phyloP scores from a whole-genome alignment of 2,329 filamentous ascomycete genomes.

The Dothistroma pini region DNA sequence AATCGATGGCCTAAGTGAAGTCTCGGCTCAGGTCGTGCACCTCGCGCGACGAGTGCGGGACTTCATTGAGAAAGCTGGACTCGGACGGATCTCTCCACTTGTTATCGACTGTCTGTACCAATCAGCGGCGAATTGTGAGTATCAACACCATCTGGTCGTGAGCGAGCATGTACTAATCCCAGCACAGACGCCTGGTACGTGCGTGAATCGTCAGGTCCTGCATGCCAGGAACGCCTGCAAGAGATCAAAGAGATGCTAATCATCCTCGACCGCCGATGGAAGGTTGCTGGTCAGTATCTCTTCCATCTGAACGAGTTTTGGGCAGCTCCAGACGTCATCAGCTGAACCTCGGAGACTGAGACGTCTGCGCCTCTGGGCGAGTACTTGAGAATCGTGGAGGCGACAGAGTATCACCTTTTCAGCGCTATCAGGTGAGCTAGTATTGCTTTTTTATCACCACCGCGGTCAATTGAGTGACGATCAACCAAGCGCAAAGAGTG shows the following conservation, averaged over 20 bases:
- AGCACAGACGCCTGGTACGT: slow-evolving; percentile 31
- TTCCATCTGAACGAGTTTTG: slow-evolving; percentile 12
- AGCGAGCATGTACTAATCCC: neutral
- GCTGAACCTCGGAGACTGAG: slow-evolving; percentile 1
- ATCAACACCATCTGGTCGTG: too few species aligned
- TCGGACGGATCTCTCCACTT: slow-evolving; percentile 23
- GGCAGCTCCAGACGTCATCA: neutral
- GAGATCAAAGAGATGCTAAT: slow-evolving; percentile 28
- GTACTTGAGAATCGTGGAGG: slow-evolving; percentile 22
- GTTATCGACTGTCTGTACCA: slow-evolving; percentile 36
- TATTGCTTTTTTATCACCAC: neutral
- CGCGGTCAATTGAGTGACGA: neutral
- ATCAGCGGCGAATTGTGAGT: slow-evolving; percentile 33
- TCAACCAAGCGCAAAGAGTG: slow-evolving; percentile 5
- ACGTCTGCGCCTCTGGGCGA: slow-evolving; percentile 15
- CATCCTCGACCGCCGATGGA: slow-evolving; percentile 24
- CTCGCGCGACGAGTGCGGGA: slow-evolving; percentile 19
- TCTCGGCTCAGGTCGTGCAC: slow-evolving; percentile 17
- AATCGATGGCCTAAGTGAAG: slow-evolving; percentile 26
- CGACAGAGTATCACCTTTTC: slow-evolving; percentile 23
- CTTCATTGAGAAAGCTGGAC: slow-evolving; percentile 13
- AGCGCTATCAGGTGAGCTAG: slow-evolving; percentile 16
- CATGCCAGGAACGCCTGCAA: slow-evolving; percentile 18
- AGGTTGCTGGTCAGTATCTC: slow-evolving; percentile 27
- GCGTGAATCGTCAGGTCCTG: slow-evolving; percentile 30